Conservation (phyloP, 345 rosid genomes). For the Chamaenerion angustifolium region DNA sequence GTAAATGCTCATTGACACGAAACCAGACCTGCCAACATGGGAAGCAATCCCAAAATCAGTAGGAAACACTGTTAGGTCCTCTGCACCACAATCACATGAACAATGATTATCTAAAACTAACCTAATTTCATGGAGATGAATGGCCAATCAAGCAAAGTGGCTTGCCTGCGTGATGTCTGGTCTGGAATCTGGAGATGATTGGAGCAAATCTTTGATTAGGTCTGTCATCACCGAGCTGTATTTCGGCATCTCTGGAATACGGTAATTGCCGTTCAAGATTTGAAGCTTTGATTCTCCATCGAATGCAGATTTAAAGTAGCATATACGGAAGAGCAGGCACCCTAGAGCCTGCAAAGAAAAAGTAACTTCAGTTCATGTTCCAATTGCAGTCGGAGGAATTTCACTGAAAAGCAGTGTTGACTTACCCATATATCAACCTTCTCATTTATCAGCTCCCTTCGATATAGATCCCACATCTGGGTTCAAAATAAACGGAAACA, state of each 20-base stretch:
- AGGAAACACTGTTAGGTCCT: constrained; percentile 24
- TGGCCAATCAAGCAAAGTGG: constrained; percentile 61
- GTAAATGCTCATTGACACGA: constrained; percentile 83
- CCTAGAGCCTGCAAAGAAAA: constrained; percentile 71
- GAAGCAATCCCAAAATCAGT: constrained; percentile 36
- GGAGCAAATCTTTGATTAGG: constrained; percentile 80
- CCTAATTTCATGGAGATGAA: constrained; percentile 65
- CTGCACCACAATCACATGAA: constrained; percentile 16
- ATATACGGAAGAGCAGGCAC: constrained; percentile 86
- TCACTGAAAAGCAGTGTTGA: constrained; percentile 6
- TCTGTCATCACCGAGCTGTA: constrained; percentile 51
- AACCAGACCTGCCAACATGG: constrained; percentile 78
- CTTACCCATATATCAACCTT: constrained; percentile 98
- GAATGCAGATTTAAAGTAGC: constrained; percentile 88
- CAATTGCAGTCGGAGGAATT: constrained; percentile 1
- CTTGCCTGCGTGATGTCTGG: constrained; percentile 98
- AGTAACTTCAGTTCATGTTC: constrained; percentile 7
- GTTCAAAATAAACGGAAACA: constrained; percentile 20
- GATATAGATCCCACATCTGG: constrained; percentile 97
- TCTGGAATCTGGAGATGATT: constrained; percentile 79
- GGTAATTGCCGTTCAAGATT: constrained; percentile 84
- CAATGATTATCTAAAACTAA: constrained; percentile 47
- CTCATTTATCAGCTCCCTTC: constrained; percentile 81
- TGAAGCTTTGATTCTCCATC: constrained; percentile 98
- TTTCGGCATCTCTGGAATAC: constrained; percentile 76